Evolutionary conservation across 805 yeast genomes (phyloP).

Genomic region (Kazachstania kunashirensis): DNA sequence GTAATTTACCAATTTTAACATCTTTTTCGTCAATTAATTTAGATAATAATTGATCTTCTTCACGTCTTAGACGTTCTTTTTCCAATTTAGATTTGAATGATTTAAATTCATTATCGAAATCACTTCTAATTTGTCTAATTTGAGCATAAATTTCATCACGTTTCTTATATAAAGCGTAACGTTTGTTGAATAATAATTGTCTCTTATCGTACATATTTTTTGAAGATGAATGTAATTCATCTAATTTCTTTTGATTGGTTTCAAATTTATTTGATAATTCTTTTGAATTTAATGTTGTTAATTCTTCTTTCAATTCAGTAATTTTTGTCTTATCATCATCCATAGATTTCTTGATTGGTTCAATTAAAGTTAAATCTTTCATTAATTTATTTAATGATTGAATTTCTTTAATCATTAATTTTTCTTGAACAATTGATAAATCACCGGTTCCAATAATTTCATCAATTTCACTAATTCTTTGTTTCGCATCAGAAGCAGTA

Average conservation of each 20-base stretch:
- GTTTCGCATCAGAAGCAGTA: conserved; percentile 57
- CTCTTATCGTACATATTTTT: conserved; percentile 59
- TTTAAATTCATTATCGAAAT: conserved; percentile 65
- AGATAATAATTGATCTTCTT: conserved; percentile 42
- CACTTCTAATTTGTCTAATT: conserved; percentile 60
- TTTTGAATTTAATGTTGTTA: conserved; percentile 45
- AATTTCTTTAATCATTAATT: conserved; percentile 75
- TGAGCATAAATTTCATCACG: conserved; percentile 59
- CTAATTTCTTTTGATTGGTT: conserved; percentile 56
- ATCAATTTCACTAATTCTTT: conserved; percentile 57
- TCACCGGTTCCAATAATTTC: conserved; percentile 65
- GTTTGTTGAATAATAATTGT: conserved; percentile 50
- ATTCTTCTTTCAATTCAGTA: conserved; percentile 59
- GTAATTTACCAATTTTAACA: conserved; percentile 50
- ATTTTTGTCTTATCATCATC: conserved; percentile 72
- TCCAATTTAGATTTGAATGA: conserved; percentile 60
- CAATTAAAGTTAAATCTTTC: conserved; percentile 66
- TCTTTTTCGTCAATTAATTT: conserved; percentile 41
- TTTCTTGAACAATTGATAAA: conserved; percentile 84
- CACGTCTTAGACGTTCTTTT: conserved; percentile 64
- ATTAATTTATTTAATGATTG: conserved; percentile 69
- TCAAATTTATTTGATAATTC: conserved; percentile 65
- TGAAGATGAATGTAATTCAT: conserved; percentile 50
- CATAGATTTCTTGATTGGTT: conserved; percentile 65
- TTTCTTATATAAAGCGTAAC: conserved; percentile 55